Evolutionary conservation across 225 moss, liverwort and hornwort species (phyloP), one percentile per base, ranked within the genome.

Genomic region (Pleurozium schreberi): DNA sequence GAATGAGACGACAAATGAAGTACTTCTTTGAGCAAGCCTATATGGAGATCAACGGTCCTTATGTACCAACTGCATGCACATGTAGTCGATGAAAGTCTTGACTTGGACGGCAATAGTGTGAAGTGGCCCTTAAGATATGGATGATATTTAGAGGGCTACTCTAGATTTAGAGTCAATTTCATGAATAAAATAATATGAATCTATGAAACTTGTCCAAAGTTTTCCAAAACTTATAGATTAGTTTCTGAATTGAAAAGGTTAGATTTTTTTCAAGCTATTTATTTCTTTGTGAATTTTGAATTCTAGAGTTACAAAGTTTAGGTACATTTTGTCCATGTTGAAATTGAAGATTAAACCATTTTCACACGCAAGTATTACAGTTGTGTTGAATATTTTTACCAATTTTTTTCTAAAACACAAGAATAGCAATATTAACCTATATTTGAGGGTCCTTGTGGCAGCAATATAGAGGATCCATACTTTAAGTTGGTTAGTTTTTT

Each of bases 271-370:
- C 0, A 11, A 20, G 15, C 4, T 33, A 12, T 75, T 4, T 6
- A 31, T 4, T 49, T 12, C 20, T 75, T 50, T 7, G 12, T 1
- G 8, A 34, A 20, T 33, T 75, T 8, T 5, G 14, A 22, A 34
- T 34, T 13, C 12, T 33, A 1, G 1, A 50, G 4, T 21, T 34
- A 20, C 1, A 12, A 75, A 21, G 20, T 8, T n/a, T n/a, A n/a
- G n/a, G n/a, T n/a, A n/a, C n/a, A n/a, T 34, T 33, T 1, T 33
- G 2, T 8, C 3, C 5, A 1, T 2, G 45, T 47, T 47, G 18
- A 74, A 47, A 30, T 18, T 1, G 3, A 47, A 45, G 47, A 30
- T 30, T 9, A 30, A 47, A 49, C 19, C 12, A 11, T 47, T 74
- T 31, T 18, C 7, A 31, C 18, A 74, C 1, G 3, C 31, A 18